Evolutionary conservation across 371 early-diverging fungal genomes (phyloP), one percentile per base, ranked within the genome.

Genomic region (Mortierella sp.): DNA sequence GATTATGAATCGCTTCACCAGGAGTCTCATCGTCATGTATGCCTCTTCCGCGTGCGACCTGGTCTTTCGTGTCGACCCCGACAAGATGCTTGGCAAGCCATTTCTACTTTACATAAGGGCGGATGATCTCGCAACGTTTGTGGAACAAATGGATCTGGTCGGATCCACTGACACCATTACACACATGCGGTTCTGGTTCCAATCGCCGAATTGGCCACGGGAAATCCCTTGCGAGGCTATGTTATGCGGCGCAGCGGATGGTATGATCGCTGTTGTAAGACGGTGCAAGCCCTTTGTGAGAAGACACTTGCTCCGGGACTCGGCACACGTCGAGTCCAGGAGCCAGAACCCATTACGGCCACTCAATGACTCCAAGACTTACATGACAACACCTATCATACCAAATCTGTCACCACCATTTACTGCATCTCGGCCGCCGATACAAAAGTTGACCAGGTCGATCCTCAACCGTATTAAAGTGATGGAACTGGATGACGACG

Each of bases 161-260:
- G 54, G 54, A 24, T 54, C 67, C 0, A 27, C 49, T 1, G 28
- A 31, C 2, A 19, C 54, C 9, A 54, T 60, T 45, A 45, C 67
- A 7, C 61, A 67, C 26, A 61, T 61, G 54, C 53, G 61, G 34
- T 61, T 61, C 54, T 61, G 54, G 53, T 53, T 61, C 43, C 61
- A 61, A 23, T 61, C 61, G 1, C 61, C 61, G n/a, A 45, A 21
- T 28, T 21, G 31, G 14, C 54, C 61, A 30, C 46, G 54, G 14
- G 61, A 61, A 46, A 53, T 53, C 28, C 61, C 63, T 8, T 62
- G 63, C 30, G 63, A 62, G 55, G 63, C 63, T 8, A 49, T 54
- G 27, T 7, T 62, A 23, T 54, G 52, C 48, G 49, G 41, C 0
- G 34, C 63, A 23, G 27, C 49, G 1, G 63, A 62, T 41, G 63